Base-by-base conservation (phyloP, 1,284 basidiomycete species). In the Rhodofomes roseus region DNA sequence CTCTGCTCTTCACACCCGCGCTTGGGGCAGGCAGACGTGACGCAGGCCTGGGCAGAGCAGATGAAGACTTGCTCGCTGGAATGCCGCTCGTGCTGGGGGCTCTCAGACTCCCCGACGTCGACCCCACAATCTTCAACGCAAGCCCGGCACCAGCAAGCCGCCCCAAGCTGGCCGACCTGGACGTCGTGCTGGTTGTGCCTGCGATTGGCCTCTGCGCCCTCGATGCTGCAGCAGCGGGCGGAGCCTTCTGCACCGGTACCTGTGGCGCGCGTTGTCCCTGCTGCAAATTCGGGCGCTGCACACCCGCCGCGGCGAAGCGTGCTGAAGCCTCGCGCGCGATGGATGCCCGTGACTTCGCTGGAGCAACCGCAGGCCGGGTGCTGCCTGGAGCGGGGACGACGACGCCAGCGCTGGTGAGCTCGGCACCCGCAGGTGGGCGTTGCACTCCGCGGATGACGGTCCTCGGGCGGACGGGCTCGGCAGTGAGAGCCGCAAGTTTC, bases 361-460 rank as follows among this genome's bases (percentile, higher is more conserved):
- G 34, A 14, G 22, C 29, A 12, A 43, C 40, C 1, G 20, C 22
- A 11, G 51, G 52, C 18, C 23, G 16, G 14, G 25, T n/a, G 12
- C 14, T 23, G 12, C 23, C 14, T 16, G 27, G 39, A n/a, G 57
- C 40, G 20, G 57, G 52, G 31, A 55, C 14, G 29, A 59, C 23
- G 18, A 59, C 57, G 20, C 40, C 52, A 16, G 41, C 23, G 31
- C 27, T 8, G 14, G 40, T 46, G 20, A 51, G 20, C 39, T 56
- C 55, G 22, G 51, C 14, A 12, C 29, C 44, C 16, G 53, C 43
- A 11, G 63, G 62, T 1, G 67, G 68, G 16, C 69, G 64, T 50
- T 70, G 69, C 6, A 70, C 57, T 25, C 68, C 68, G 29, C 58
- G 52, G 41, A 68, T 55, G 14, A 55, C 46, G 20, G 60, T 59